These are phyloP conservation scores for Abortiporus biennis DNA, from an alignment of 1,284 basidiomycete genomes.

Conservation along the genomic window DNA sequence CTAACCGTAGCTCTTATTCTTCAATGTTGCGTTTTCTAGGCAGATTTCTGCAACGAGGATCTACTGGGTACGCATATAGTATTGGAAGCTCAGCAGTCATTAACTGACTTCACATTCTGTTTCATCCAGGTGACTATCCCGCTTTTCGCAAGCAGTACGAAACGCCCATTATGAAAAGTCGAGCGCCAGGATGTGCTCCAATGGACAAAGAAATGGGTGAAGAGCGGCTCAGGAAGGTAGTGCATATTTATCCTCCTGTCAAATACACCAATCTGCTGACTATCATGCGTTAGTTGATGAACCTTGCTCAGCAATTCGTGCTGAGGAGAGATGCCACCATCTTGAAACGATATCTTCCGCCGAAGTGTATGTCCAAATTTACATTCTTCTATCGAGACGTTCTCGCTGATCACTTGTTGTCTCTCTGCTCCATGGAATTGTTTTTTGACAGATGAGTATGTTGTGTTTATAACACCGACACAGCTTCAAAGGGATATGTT, in stretches of 20 bases:
- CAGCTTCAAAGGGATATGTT: conserved; percentile 80
- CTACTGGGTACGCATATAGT: conserved; percentile 55
- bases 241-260: conserved; percentile 25
- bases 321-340: conserved; percentile 83
- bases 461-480: conserved; percentile 87
- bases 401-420: background rate
- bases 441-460: conserved; percentile 81
- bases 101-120: too few relatives aligned
- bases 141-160: conserved; percentile 83
- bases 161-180: conserved; percentile 82
- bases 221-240: conserved; percentile 68
- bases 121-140: conserved; percentile 70
- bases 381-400: background rate
- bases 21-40: conserved; percentile 33
- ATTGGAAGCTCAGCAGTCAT: background rate
- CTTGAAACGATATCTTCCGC: conserved; percentile 81
- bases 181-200: conserved; percentile 67
- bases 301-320: conserved; percentile 82
- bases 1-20: background rate
- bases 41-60: conserved; percentile 92
- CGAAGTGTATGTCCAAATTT: conserved; percentile 70
- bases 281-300: conserved; percentile 49
- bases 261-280: background rate
- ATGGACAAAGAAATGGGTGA: conserved; percentile 76
- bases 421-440: conserved; percentile 3